Conservation (phyloP, 768 basidiomycete species). For the Mycena galericulata region DNA sequence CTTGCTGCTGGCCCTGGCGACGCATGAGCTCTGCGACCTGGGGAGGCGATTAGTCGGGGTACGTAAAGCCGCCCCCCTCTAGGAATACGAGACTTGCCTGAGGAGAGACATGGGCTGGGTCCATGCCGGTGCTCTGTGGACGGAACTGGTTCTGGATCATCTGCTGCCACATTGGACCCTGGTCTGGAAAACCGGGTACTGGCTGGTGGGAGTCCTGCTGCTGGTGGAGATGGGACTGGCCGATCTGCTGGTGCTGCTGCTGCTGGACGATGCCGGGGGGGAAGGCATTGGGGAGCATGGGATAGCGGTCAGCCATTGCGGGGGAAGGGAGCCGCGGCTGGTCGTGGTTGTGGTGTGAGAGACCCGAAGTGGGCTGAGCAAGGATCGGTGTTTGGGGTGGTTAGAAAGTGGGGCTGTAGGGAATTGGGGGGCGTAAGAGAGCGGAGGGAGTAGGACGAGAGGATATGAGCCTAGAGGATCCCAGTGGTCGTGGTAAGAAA, state of each 20-base stretch:
- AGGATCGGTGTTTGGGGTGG: constrained; percentile 28
- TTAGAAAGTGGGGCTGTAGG: constrained; percentile 40
- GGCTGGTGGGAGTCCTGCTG: constrained; percentile 56
- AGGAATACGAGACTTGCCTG: constrained; percentile 58
- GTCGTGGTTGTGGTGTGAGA: constrained; percentile 40
- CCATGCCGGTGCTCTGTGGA: constrained; percentile 55
- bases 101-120: constrained; percentile 51
- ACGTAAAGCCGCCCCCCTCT: constrained; percentile 26
- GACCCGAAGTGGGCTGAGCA: constrained; percentile 37
- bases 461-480: constrained; percentile 38
- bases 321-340: constrained; percentile 41
- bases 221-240: constrained; percentile 57
- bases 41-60: constrained; percentile 42
- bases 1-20: constrained; percentile 34
- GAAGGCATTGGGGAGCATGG: constrained; percentile 65
- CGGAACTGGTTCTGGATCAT: constrained; percentile 60
- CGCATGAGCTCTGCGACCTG: constrained; percentile 61
- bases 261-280: constrained; percentile 57
- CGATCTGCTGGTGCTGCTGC: constrained; percentile 52
- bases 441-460: constrained; percentile 37
- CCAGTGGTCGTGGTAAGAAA: constrained; percentile 71
- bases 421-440: constrained; percentile 40
- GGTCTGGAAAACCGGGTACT: constrained; percentile 63
- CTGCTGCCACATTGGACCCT: constrained; percentile 68
- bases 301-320: constrained; percentile 76